Base-by-base conservation (phyloP, 148 eudicot genomes). In the Fagopyrum esculentum region DNA sequence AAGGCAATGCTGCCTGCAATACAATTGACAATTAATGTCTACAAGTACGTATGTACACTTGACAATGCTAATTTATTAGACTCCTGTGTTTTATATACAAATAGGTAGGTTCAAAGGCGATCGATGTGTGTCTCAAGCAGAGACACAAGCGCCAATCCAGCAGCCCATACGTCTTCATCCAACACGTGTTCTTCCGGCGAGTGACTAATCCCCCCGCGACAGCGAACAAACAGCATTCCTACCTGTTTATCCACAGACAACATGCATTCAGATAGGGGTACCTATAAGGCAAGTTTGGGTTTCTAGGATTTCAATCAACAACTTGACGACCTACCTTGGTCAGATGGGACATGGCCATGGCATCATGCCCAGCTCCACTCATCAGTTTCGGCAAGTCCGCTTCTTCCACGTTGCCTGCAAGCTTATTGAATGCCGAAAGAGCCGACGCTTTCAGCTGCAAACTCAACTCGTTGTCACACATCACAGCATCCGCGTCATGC, bases 301-400 rank as follows among this genome's bases (percentile, higher is more conserved):
- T 22, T 22, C 26, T 22, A 22, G 26, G 26, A 22, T 22, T 22
- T 22, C 26, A 22, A 22, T 22, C 26, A 22, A 22, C 40, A 35
- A 43, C 46, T 11, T 15, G 19, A 59, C 61, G 40, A 2, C 66
- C 50, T 70, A 89, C 98, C 93, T 89, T 92, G 0, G 97, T 92
- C 52, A 95, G 82, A 89, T 89, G 97, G 78, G 99, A 83, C 99
- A 95, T 87, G 74, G 99, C 99, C 99, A 95, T 95, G 63, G 99
- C 97, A 77, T 95, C 99, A 69, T 95, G 99, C 69, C 99, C 99
- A 15, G 99, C 99, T 74, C 97, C 99, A 78, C 99, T 95, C 97
- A 95, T 95, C 59, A 95, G 75, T 73, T 86, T 87, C 9, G 96
- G 99, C 78, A 90, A 89, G 50, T 92, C 88, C 56, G 82, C 83